Percentiles rank a stretch among this genome's conserved stretches.
phyloP scores from a whole-genome alignment of 2,329 filamentous ascomycete genomes.

The Penicillium brevicompactum region DNA sequence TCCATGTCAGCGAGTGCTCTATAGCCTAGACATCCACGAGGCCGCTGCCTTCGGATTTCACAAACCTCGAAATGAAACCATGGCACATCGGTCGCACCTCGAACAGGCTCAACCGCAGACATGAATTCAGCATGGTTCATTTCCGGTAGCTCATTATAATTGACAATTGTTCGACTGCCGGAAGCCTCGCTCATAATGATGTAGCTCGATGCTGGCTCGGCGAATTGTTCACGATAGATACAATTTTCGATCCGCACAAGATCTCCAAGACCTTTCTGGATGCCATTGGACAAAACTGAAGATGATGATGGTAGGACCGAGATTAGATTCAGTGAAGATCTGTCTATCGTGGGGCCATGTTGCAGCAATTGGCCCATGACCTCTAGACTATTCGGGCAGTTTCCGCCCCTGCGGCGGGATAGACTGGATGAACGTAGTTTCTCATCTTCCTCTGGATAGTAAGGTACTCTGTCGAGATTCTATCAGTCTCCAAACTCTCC shows the following conservation, averaged over 20 bases:
- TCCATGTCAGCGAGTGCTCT: background rate
- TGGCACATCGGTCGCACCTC: conserved; percentile 20
- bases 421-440: conserved; percentile 68
- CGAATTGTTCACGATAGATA: conserved; percentile 59
- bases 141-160: conserved; percentile 67
- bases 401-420: conserved; percentile 67
- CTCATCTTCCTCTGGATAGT: conserved; percentile 70
- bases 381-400: conserved; percentile 71
- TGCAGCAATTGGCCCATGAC: conserved; percentile 66
- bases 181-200: conserved; percentile 64
- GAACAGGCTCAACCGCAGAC: conserved; percentile 44
- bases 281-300: conserved; percentile 55
- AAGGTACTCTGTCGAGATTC: conserved; percentile 37
- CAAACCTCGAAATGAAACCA: conserved; percentile 73
- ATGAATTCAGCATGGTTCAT: conserved; percentile 67
- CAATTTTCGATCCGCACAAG: conserved; percentile 57
- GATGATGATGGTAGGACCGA: conserved; percentile 56
- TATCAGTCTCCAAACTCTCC: background rate
- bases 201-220: conserved; percentile 67
- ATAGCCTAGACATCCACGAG: background rate
- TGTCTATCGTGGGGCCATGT: conserved; percentile 4
- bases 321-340: conserved; percentile 40
- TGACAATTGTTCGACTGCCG: conserved; percentile 70
- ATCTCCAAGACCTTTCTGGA: conserved; percentile 58
- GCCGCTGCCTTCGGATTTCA: background rate